Evolutionary conservation across 495 filamentous ascomycete species (phyloP), one percentile per base, ranked within the genome.

Genomic region (Xylaria grammica): DNA sequence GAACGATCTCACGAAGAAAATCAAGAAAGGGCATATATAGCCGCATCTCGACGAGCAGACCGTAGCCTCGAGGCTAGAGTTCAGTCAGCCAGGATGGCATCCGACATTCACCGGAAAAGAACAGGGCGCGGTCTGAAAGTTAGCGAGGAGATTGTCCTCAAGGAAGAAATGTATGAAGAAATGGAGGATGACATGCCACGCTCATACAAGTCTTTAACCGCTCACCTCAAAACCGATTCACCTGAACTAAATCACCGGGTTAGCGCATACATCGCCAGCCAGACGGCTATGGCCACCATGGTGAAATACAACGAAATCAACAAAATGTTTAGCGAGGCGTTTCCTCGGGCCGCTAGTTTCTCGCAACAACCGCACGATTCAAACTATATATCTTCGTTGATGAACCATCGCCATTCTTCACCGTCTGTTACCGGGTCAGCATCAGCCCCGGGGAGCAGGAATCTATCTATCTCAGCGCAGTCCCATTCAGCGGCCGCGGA

Each of bases 151-250:
- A 93, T 95, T 75, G 95, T 98, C 10, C 77, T 91, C 63, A 92
- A 91, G 69, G 94, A 97, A 74, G 93, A 95, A 76, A 96, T 97
- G 93, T 98, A 97, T 74, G 94, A 97, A 73, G 94, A 97, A 74
- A 90, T 97, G 72, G 94, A 98, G 40, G 92, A 96, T 52, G 80
- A 83, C 20, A 62, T 81, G 0, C 79, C 80, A 10, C 70, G 73
- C 29, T 78, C 83, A 57, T 89, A 87, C 67, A 82, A 83, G 44
- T 75, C 78, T 30, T 76, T 88, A 30, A 83, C 82, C 20, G 81
- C 81, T 11, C 82, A 86, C 66, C 72, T 87, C 19, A 82, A 84
- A 48, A 84, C 84, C 10, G 72, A 77, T 11, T 85, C 82, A 2
- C 67, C 73, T 27, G 82, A 86, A 36, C 85, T 88, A 78, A 88